A percentile compares a stretch with the other conserved stretches of the same genome.
phyloP scores from a whole-genome alignment of 2,329 filamentous ascomycete species.

The Ophiostoma ulmi region DNA sequence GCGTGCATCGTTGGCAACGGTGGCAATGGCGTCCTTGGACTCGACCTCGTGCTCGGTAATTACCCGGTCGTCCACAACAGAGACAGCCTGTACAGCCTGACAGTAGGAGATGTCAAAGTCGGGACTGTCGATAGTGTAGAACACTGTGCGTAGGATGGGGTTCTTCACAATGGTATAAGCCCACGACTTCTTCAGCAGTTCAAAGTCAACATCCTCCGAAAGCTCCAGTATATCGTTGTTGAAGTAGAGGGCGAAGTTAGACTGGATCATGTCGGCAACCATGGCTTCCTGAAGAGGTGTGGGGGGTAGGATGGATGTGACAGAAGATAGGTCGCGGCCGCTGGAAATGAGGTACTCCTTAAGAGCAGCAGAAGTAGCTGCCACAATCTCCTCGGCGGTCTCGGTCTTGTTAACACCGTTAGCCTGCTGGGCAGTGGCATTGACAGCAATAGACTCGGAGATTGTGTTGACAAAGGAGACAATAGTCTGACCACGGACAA shows the following conservation, averaged over 20 bases:
- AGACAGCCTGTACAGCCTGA: constrained; percentile 40
- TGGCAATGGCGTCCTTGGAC: constrained; percentile 34
- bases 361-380: constrained; percentile 32
- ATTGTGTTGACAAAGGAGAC: constrained; percentile 47
- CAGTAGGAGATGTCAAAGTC: constrained; percentile 47
- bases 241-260: constrained; percentile 71
- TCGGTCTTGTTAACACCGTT: background rate
- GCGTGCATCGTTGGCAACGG: constrained; percentile 38
- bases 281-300: constrained; percentile 85
- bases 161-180: constrained; percentile 51
- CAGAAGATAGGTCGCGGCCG: constrained; percentile 35
- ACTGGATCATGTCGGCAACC: constrained; percentile 73
- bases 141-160: constrained; percentile 71
- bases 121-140: constrained; percentile 60
- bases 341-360: constrained; percentile 36
- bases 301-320: constrained; percentile 62
- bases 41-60: constrained; percentile 31
- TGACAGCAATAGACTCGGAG: background rate
- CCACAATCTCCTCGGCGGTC: background rate
- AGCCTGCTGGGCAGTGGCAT: background rate
- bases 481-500: constrained; percentile 69
- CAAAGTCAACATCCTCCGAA: constrained; percentile 47
- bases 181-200: constrained; percentile 58
- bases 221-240: constrained; percentile 75
- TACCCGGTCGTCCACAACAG: constrained; percentile 17